Base-by-base conservation (phyloP, 2,329 filamentous ascomycete species). In the Colletotrichum sp. region DNA sequence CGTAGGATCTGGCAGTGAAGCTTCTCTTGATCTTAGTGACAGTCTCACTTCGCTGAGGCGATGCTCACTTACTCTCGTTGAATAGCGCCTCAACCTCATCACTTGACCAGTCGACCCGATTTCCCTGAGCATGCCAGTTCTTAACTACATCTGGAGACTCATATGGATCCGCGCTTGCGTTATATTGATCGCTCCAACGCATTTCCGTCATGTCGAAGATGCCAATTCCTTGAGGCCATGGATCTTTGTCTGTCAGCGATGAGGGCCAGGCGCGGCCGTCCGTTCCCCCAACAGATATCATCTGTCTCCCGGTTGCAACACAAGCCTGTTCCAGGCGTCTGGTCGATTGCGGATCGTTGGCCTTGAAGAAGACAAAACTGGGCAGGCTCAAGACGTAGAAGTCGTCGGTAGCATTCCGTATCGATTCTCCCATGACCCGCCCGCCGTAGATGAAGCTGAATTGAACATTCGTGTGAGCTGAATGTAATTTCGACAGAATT, bases 401-500 rank as follows among this genome's bases (percentile, higher is more conserved):
- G 10, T 85, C 83, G 34, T 80, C 76, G 12, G 80, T 81, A 18
- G 81, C 15, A 68, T 76, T 12, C 76, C 69, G 13, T 78, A 76
- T 26, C 80, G 59, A n/a, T 13, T 21, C 44, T 21, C n/a, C 59
- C 0, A 78, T 52, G 77, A 72, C 26, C 79, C 79, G 8, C 78
- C 85, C 85, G 49, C 84, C 85, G 63, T 86, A 85, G 6, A 86
- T 79, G 72, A 84, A 86, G 71, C 84, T 85, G n/a, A 21, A 13
- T 52, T 52, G 4, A 3, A 1, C n/a, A 13, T 52, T 52, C 8
- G 8, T 21, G n/a, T 21, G n/a, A 52, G 44, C n/a, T 7, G 44
- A 1, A 21, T 21, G 44, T 21, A 3, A 10, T 5, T 13, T 21
- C n/a, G n/a, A 52, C 10, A 3, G 3, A 12, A 13, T 21, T 21